Conservation (phyloP, 108 stramenopile species). For the Nitzschia sp. region DNA sequence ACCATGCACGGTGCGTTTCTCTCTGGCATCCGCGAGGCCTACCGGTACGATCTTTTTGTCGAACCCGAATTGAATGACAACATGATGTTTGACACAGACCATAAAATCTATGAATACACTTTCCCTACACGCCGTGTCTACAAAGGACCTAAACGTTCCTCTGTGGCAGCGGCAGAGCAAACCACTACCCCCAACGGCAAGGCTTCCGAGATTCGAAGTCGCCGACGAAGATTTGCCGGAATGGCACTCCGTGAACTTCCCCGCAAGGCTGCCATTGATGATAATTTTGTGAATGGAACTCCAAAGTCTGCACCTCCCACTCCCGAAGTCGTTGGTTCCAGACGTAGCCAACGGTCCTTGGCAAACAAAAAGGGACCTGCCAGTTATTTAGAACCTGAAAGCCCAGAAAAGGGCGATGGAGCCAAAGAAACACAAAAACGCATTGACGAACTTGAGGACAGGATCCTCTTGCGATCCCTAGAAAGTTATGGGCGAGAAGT, state of each 20-base stretch:
- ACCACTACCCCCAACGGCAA: not conserved
- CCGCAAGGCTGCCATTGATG: not conserved
- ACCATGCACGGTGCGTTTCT: conserved; percentile 91
- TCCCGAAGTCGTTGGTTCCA: conserved; percentile 8
- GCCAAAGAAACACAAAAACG: not conserved
- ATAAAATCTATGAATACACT: conserved; percentile 64
- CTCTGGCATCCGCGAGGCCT: conserved; percentile 90
- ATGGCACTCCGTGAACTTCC: conserved; percentile 36
- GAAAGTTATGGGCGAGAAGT: conserved; percentile 41
- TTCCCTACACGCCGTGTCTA: conserved; percentile 41
- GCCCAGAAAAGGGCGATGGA: conserved; percentile 2
- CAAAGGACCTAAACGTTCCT: not conserved
- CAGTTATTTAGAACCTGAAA: not conserved
- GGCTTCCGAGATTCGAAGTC: conserved; percentile 10
- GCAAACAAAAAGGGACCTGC: not conserved
- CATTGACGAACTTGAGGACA: conserved; percentile 25
- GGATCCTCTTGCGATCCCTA: conserved; percentile 29
- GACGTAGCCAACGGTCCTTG: conserved; percentile 30
- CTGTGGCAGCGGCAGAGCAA: not conserved
- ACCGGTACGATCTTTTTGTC: conserved; percentile 68
- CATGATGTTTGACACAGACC: conserved; percentile 52
- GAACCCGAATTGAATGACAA: conserved; percentile 50
- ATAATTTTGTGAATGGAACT: not conserved
- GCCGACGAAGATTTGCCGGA: conserved; percentile 30
- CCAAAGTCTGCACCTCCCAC: not conserved